phyloP scores from a whole-genome alignment of 805 yeast species.

The Yarrowia keelungensis region DNA sequence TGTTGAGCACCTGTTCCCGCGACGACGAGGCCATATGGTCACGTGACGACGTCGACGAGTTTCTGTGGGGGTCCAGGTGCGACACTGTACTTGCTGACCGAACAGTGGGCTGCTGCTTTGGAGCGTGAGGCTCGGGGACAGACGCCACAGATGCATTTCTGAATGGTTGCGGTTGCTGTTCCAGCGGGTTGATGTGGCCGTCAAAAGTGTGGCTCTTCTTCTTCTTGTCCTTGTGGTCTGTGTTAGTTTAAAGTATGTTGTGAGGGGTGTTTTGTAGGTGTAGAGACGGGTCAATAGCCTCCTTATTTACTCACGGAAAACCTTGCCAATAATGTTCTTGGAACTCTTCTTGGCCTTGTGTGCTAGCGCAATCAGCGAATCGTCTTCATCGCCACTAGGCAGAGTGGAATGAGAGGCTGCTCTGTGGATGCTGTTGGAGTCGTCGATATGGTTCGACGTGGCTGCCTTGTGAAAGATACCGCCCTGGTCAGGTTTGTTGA shows the following conservation, averaged over 20 bases:
- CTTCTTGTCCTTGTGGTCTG: conserved; percentile 35
- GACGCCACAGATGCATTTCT: conserved; percentile 37
- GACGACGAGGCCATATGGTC: conserved; percentile 19
- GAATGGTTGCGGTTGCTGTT: conserved; percentile 14
- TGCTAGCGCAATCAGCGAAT: neutral
- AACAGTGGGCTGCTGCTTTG: conserved; percentile 2
- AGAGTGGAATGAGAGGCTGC: conserved; percentile 14
- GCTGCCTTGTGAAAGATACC: conserved; percentile 33
- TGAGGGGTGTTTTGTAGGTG: no score
- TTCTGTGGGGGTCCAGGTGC: conserved; percentile 26
- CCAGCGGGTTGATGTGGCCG: conserved; percentile 28
- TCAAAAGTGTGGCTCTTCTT: conserved; percentile 23
- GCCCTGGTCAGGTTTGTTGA: conserved; percentile 29
- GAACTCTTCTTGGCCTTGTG: conserved; percentile 32
- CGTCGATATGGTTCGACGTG: conserved; percentile 19
- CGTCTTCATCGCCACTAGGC: conserved; percentile 25
- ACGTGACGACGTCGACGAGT: conserved; percentile 20
- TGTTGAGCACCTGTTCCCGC: conserved; percentile 28
- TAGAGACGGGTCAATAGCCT: no score
- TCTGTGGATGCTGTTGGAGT: conserved; percentile 10
- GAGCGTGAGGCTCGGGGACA: conserved; percentile 23
- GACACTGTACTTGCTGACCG: conserved; percentile 30
- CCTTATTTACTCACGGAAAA: conserved; percentile 24
- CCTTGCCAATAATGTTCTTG: conserved; percentile 24
- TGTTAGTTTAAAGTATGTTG: neutral